Conservation (phyloP, 2,329 filamentous ascomycete genomes). For the Fusarium verticillioides region DNA sequence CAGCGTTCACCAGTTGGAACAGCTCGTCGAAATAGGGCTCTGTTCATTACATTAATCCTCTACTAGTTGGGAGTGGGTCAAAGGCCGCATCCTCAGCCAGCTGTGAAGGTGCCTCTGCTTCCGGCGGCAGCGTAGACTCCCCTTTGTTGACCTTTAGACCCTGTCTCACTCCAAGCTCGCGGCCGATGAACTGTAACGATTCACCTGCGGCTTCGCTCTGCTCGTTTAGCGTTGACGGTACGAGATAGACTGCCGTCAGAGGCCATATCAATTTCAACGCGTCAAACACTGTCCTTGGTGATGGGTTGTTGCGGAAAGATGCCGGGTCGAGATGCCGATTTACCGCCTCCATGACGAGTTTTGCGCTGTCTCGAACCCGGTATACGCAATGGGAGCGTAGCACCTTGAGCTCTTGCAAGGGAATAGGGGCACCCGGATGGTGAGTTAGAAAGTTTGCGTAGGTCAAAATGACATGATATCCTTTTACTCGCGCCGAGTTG, state of each 20-base stretch:
- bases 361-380: constrained; percentile 43
- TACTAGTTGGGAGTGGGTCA: constrained; percentile 27
- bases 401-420: constrained; percentile 40
- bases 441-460: constrained; percentile 52
- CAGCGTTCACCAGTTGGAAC: neutral
- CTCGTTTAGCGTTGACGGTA: constrained; percentile 43
- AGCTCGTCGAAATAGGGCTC: neutral
- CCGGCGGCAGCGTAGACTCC: constrained; percentile 37
- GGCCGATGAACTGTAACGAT: constrained; percentile 49
- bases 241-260: constrained; percentile 47
- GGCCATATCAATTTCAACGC: constrained; percentile 54
- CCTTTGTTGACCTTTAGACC: constrained; percentile 45
- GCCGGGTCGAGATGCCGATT: constrained; percentile 43
- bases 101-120: constrained; percentile 43
- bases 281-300: constrained; percentile 51
- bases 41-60: constrained; percentile 23
- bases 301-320: constrained; percentile 38
- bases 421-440: constrained; percentile 38
- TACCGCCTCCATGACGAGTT: constrained; percentile 45
- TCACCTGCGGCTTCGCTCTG: constrained; percentile 45
- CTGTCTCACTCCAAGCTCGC: constrained; percentile 52
- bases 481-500: constrained; percentile 49
- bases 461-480: constrained; percentile 48
- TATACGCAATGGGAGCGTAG: constrained; percentile 46
- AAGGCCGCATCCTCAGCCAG: constrained; percentile 28